Percentiles rank a stretch among this genome's conserved stretches.
phyloP scores from a whole-genome alignment of 2,329 filamentous ascomycete genomes.

The Trichoderma brevicompactum region DNA sequence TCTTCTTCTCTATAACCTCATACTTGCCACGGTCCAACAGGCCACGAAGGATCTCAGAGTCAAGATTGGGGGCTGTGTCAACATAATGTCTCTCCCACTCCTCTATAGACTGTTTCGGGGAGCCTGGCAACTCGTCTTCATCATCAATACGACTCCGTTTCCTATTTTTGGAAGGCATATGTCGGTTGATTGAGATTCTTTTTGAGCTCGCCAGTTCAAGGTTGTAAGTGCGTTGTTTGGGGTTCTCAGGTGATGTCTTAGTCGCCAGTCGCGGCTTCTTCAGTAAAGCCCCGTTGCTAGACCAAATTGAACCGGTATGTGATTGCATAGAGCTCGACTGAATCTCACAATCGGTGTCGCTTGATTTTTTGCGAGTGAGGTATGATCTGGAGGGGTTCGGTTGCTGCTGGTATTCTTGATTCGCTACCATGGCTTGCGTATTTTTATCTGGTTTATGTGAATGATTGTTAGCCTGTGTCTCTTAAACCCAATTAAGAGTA shows the following conservation, averaged over 20 bases:
- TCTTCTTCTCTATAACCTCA: accelerated
- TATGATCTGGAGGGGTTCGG: too few relatives aligned
- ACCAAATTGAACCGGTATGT: too few relatives aligned
- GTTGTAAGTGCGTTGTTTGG: accelerated
- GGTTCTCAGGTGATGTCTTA: not conserved
- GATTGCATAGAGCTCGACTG: not conserved
- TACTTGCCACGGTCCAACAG: not conserved
- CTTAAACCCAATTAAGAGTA: too few relatives aligned
- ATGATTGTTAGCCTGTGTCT: too few relatives aligned
- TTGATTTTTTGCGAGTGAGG: too few relatives aligned
- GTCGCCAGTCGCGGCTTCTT: too few relatives aligned
- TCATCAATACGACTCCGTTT: not conserved
- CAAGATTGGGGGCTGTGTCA: too few relatives aligned
- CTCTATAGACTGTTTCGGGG: not conserved
- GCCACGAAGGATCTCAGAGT: accelerated
- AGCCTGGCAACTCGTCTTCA: not conserved
- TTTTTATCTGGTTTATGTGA: too few relatives aligned
- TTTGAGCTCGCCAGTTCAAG: accelerated
- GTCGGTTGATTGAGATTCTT: not conserved
- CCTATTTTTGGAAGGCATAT: accelerated
- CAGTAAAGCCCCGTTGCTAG: not conserved
- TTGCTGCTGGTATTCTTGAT: too few relatives aligned
- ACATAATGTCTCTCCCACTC: too few relatives aligned
- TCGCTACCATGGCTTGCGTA: too few relatives aligned
- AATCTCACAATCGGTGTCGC: too few relatives aligned